Conservation (phyloP, 1,139 yeast genomes). For the Geotrichum europaeum region DNA sequence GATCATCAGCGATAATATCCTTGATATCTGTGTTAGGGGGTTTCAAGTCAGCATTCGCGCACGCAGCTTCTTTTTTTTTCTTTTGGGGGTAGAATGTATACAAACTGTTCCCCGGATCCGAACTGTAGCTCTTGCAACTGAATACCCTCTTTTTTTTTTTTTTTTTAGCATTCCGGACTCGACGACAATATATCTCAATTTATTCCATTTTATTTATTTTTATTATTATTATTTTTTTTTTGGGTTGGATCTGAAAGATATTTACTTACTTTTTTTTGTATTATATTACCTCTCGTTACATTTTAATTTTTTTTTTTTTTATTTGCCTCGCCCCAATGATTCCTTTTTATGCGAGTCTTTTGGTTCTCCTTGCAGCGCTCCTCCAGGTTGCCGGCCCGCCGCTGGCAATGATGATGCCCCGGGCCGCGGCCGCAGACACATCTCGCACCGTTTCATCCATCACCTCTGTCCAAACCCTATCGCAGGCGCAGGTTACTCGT, state of each 20-base stretch:
- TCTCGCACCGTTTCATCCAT: not conserved
- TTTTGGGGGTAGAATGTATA: no score
- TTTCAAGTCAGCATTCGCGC: no score
- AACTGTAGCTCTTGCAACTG: no score
- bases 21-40: no score
- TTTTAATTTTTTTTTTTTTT: not conserved
- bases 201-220: no score
- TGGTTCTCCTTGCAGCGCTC: not conserved
- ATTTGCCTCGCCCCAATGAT: not conserved
- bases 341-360: not conserved
- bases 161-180: no score
- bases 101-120: no score
- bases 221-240: no score
- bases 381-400: not conserved
- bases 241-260: not conserved
- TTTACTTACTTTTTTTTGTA: not conserved
- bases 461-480: slow-evolving; percentile 14
- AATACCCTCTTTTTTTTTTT: no score
- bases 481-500: slow-evolving; percentile 62
- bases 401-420: not conserved
- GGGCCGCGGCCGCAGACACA: not conserved
- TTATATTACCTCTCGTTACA: not conserved
- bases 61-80: no score
- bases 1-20: no score
- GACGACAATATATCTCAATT: no score